Base-by-base conservation (phyloP, 208 protist species). In the Trypanosoma melophagium region DNA sequence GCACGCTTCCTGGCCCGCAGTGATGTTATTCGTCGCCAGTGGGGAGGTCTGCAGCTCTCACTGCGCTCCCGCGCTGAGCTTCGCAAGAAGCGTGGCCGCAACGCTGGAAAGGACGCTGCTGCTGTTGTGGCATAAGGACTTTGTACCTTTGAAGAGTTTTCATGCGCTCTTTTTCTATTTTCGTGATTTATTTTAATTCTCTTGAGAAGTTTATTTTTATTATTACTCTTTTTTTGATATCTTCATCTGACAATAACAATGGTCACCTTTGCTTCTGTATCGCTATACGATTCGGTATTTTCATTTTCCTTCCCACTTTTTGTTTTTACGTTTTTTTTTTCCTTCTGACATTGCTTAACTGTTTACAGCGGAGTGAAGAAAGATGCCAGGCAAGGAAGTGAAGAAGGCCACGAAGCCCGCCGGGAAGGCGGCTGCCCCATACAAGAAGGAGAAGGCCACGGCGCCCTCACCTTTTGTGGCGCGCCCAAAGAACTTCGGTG, bases 1-100 rank as follows among this genome's bases (percentile, higher is more conserved):
- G 82, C 84, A 50, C 91, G 90, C 77, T 99, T 98, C 97, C 96
- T 98, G 66, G 90, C 98, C 41, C 88, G 89, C 71, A 94, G 80
- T 68, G 85, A 94, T 64, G 93, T 97, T 47, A 63, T 92, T 73
- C 88, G 92, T 61, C 94, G 84, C 71, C 75, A 91, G 58, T 99
- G 97, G 97, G 97, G 97, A 87, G 97, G 97, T 63, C 75, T 88
- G 64, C 84, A 96, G 79, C 84, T 94, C 51, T 92, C 86, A 44
- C 83, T 92, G 54, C 86, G 87, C 71, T 89, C 90, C 31, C 80
- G 73, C 58, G 86, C 86, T 25, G 89, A 86, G 75, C 80, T 89
- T 47, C 84, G 88, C 75, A 92, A 91, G 79, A 92, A 89, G 86
- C 83, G 84, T 63, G 75, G 76, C 38, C 86, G 86, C 74, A 86